Evolutionary conservation across 306 rosid genomes (phyloP), one percentile per base, ranked within the genome.

Genomic region (Adenanthera pavonina): DNA sequence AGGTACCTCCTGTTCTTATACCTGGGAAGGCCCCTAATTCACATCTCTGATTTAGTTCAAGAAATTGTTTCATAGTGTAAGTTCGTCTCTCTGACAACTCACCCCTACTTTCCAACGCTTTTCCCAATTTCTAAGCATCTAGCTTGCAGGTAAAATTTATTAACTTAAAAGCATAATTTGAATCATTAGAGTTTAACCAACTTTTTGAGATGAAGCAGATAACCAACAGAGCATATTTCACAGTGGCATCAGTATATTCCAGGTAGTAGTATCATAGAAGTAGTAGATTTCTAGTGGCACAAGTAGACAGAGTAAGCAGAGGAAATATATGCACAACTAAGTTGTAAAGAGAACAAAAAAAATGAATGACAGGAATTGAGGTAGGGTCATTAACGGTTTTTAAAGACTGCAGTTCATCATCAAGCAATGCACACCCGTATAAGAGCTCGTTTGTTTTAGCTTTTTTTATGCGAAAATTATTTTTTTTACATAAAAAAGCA

Each of bases 141-240:
- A 8, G 25, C 2, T 68, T 16, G 16, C 8, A 6, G 8, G 48
- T 17, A 38, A 66, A 66, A 5, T 34, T 34, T 35, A 64, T 34
- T 62, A 64, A 40, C 30, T 16, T 66, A 40, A 17, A 54, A 66
- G 33, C 46, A 5, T 15, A 14, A 66, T 40, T 66, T 16, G 33
- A 16, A 33, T 66, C 6, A 40, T 65, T 15, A 13, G 20, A 65
- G 71, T 6, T 65, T 65, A 17, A 11, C 69, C 17, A 62, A 62
- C 43, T 33, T 62, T 62, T 35, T 80, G 88, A 61, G 90, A 86
- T 69, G 16, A 8, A 43, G 20, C 53, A 43, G 36, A 69, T 41
- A 17, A 66, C n/a, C 20, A 40, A 17, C 20, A 66, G 4, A 16
- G 30, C 20, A 38, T 66, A 66, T 1, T 52, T 54, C 61, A 54